A percentile compares a stretch with the other conserved stretches of the same genome.
Conservation (phyloP, 257 asterid genomes). For the Solanum chmielewskii region DNA sequence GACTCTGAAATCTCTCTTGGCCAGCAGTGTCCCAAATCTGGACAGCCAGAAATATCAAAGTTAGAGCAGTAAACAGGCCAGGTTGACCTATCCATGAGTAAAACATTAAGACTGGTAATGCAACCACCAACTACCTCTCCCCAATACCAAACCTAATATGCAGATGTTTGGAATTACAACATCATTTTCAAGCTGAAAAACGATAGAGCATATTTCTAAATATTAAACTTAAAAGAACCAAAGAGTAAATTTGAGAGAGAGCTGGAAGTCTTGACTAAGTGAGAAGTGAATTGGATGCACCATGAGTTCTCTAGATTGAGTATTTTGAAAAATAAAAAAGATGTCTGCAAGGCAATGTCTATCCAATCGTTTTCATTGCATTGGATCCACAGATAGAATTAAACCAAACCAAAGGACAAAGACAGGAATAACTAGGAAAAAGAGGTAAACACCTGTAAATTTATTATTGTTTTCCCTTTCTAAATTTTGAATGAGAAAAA, state of each 20-base stretch:
- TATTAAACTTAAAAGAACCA: background rate
- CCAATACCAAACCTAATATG: background rate
- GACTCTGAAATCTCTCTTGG: slow-evolving; percentile 98
- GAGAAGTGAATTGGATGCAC: background rate
- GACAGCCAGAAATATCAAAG: slow-evolving; percentile 4
- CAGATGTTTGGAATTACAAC: background rate
- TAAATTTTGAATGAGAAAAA: background rate
- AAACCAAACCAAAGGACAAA: background rate
- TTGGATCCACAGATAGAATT: background rate
- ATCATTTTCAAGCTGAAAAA: background rate
- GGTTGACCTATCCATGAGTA: background rate
- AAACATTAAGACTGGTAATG: background rate
- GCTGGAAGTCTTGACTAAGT: background rate
- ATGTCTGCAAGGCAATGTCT: background rate
- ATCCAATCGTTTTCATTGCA: background rate
- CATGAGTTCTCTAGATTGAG: background rate
- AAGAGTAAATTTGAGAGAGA: background rate
- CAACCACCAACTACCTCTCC: background rate
- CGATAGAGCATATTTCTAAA: background rate
- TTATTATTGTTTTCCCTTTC: background rate
- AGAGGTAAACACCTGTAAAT: background rate
- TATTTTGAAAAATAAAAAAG: background rate
- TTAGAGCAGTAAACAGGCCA: background rate
- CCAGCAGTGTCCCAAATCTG: slow-evolving; percentile 99
- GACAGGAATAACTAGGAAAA: background rate